These are phyloP conservation scores for Lentinula sp. DNA, from an alignment of 768 basidiomycete species.

Conservation along the genomic window DNA sequence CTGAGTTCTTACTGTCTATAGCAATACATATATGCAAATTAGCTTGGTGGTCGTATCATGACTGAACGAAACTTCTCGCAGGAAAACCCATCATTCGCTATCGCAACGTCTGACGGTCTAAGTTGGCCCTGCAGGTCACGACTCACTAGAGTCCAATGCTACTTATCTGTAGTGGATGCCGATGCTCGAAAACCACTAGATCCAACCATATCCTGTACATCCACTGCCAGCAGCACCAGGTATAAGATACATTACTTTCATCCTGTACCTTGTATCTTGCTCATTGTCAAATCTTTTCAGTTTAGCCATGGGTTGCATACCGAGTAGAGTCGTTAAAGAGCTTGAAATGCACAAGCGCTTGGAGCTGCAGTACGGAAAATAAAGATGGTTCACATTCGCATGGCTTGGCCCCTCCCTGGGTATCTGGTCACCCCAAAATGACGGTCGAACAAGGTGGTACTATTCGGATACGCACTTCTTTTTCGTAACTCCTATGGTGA, in stretches of 20 bases:
- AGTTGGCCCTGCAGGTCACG: too few species aligned
- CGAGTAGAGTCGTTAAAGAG: conserved; percentile 26
- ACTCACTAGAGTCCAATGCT: too few species aligned
- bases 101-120: too few species aligned
- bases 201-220: background rate
- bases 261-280: background rate
- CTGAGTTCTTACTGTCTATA: too few species aligned
- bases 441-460: conserved; percentile 20
- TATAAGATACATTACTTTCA: background rate
- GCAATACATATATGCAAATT: too few species aligned
- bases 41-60: too few species aligned
- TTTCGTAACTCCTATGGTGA: background rate
- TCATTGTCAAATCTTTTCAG: background rate
- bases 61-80: too few species aligned
- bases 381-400: background rate
- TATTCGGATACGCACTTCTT: background rate
- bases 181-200: too few species aligned
- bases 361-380: background rate
- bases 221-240: background rate
- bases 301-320: conserved; percentile 33
- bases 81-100: too few species aligned
- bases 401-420: conserved; percentile 17
- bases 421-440: conserved; percentile 19
- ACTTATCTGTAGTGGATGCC: too few species aligned
- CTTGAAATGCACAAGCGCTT: background rate